Base-by-base conservation (phyloP, 257 asterid species). In the Marsdenia floribunda region DNA sequence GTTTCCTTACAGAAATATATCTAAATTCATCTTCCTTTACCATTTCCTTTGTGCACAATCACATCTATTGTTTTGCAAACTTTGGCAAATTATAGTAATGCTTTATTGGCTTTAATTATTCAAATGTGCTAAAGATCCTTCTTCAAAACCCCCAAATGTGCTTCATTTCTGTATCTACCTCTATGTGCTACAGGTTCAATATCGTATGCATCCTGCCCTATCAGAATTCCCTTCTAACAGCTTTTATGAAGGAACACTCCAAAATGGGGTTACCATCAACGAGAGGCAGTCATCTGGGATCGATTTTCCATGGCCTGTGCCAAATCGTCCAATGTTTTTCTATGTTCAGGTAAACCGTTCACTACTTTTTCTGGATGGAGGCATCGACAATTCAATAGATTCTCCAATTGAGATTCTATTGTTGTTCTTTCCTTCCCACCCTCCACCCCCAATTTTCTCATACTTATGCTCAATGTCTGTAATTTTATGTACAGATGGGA, bases 241-340 rank as follows among this genome's bases (percentile, higher is more conserved):
- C 87, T 95, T 95, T 80, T 95, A 95, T 73, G 97, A 95, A 87
- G 99, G 99, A 16, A 95, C 98, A 66, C 98, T 95, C 79, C 99
- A 95, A 84, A 95, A 95, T 81, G 99, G 99, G 76, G 99, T 95
- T 71, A 92, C 98, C 69, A 75, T 95, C 59, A 90, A 87, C 29
- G 99, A 95, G 77, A 87, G 98, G 86, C 98, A 88, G 81, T 90
- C 96, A 57, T 89, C 96, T 71, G 99, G 99, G 82, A 91, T 95
- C 84, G 99, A 95, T 86, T 95, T 95, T 74, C 99, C 98, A 57
- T 91, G 99, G 99, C 99, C 97, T 44, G 96, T 95, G 78, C 98
- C 99, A 44, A 91, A 89, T 81, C 91, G 98, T 68, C 99, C 99
- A 73, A 95, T 90, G 98, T 92, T 95, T 85, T 95, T 95, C 80